Evolutionary conservation across 345 rosid species (phyloP).

Genomic region (Heritiera littoralis): DNA sequence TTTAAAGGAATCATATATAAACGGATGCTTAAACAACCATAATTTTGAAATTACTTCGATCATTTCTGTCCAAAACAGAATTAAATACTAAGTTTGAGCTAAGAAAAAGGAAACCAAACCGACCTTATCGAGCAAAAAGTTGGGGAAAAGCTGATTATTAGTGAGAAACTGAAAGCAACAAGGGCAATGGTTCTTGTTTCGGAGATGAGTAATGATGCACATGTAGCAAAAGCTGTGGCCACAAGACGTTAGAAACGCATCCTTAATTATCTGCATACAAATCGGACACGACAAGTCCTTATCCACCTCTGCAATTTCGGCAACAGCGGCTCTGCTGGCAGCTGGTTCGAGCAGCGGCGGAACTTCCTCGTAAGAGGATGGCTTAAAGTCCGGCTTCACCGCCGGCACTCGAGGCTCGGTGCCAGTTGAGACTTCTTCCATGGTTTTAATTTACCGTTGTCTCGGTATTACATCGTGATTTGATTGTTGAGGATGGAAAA

Average conservation of each 20-base stretch:
- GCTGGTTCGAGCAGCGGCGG: slow-evolving; percentile 29
- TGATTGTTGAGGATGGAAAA: no score
- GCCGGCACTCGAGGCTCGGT: slow-evolving; percentile 67
- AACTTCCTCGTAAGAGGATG: slow-evolving; percentile 26
- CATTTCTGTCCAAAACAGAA: neutral
- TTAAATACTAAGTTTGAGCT: slow-evolving; percentile 11
- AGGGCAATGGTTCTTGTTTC: slow-evolving; percentile 94
- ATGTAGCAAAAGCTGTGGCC: slow-evolving; percentile 98
- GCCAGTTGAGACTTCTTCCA: slow-evolving; percentile 38
- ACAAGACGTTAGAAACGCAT: slow-evolving; percentile 93
- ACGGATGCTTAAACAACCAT: neutral
- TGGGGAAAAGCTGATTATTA: slow-evolving; percentile 79
- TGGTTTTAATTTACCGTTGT: neutral
- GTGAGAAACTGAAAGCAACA: slow-evolving; percentile 84
- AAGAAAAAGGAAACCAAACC: slow-evolving; percentile 12
- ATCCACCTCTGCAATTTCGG: slow-evolving; percentile 49
- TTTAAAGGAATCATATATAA: neutral
- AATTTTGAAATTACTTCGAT: neutral
- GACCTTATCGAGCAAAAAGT: slow-evolving; percentile 90
- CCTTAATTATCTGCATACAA: slow-evolving; percentile 95
- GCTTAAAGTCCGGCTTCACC: slow-evolving; percentile 47
- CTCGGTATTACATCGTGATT: neutral
- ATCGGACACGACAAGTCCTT: slow-evolving; percentile 91
- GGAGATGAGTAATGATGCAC: slow-evolving; percentile 93
- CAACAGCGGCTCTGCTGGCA: slow-evolving; percentile 14